Evolutionary conservation across 2,329 filamentous ascomycete species (phyloP).

Genomic region (Diplodia scrobiculata): DNA sequence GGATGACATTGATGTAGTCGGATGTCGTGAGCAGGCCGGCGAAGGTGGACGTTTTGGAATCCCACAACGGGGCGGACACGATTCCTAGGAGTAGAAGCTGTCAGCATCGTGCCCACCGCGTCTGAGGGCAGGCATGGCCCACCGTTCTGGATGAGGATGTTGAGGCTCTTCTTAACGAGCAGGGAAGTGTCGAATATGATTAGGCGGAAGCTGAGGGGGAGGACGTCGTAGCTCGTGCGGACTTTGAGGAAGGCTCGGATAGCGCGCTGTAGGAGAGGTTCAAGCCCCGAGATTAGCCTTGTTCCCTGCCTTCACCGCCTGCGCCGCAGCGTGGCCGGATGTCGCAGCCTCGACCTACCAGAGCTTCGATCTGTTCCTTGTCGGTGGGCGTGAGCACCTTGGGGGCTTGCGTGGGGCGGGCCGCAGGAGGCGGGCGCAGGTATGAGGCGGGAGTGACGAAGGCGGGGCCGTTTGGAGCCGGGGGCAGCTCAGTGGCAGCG

Average conservation of each 20-base stretch:
- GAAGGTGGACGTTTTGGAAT: conserved; percentile 88
- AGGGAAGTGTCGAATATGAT: conserved; percentile 94
- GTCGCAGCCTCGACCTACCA: conserved; percentile 59
- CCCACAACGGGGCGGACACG: conserved; percentile 95
- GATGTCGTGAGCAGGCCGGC: conserved; percentile 92
- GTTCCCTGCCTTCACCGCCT: conserved; percentile 13
- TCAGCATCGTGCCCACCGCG: conserved; percentile 21
- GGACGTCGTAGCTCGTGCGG: conserved; percentile 94
- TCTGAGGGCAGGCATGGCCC: conserved; percentile 32
- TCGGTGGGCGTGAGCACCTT: conserved; percentile 63
- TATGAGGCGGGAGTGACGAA: conserved; percentile 46
- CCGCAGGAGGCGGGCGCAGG: conserved; percentile 38
- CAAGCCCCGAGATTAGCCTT: conserved; percentile 1
- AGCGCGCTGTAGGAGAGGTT: conserved; percentile 62
- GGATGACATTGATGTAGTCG: conserved; percentile 97
- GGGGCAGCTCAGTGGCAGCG: conserved; percentile 35
- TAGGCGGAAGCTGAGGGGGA: conserved; percentile 92
- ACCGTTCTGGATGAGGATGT: conserved; percentile 96
- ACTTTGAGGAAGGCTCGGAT: conserved; percentile 96
- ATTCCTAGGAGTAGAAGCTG: conserved; percentile 65
- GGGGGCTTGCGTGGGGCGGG: conserved; percentile 35
- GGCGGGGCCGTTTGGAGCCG: conserved; percentile 34
- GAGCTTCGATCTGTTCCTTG: conserved; percentile 74
- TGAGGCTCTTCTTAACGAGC: conserved; percentile 94
- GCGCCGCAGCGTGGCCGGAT: conserved; percentile 5